Evolutionary conservation across 2,329 filamentous ascomycete species (phyloP), one percentile per base, ranked within the genome.

Genomic region (Zymoseptoria passerinii): DNA sequence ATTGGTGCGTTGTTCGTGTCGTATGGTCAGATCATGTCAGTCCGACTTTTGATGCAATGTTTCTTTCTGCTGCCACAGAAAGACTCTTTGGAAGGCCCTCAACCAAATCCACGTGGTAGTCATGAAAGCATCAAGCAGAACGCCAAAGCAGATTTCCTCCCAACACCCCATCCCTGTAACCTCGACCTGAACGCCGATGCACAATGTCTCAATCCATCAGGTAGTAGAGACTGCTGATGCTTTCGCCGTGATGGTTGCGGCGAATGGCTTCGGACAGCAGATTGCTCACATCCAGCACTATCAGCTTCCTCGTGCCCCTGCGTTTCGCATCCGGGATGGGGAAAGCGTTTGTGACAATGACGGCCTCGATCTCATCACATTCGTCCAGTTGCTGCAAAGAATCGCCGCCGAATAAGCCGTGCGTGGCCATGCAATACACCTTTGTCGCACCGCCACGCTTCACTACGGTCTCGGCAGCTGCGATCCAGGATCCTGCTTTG

Each of bases 361-460:
- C 92, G 67, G 87, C 82, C 72, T 96, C 87, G 71, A 99, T 97
- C 76, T 90, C 95, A 67, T 92, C 88, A 78, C 94, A 97, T 53
- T 85, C 85, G 73, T 95, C 87, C 77, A 99, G 84, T 73, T 96
- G 90, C 68, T 91, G 87, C 16, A 99, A 82, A 64, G 89, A 90
- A 71, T 96, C 89, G 51, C 86, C 88, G 20, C 92, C 92, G 73
- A 99, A 97, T 40, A 99, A 83, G 48, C 92, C 94, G 70, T 99
- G 94, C 0, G 94, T 97, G 7, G 92, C 94, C 77, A 99, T 95
- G 79, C 91, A 96, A 75, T 96, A 97, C 40, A 99, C 94, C 74
- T 89, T 94, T 67, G 89, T 95, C 1, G 94, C 94, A 50, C 85
- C 83, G 64, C 94, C 95, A 63, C 88, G 85, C 80, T 97, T 97